Percentiles rank a stretch among this genome's conserved stretches.
These are phyloP conservation scores for Cryptococcus wingfieldii DNA, from an alignment of 1,284 basidiomycete genomes.

Conservation along the genomic window DNA sequence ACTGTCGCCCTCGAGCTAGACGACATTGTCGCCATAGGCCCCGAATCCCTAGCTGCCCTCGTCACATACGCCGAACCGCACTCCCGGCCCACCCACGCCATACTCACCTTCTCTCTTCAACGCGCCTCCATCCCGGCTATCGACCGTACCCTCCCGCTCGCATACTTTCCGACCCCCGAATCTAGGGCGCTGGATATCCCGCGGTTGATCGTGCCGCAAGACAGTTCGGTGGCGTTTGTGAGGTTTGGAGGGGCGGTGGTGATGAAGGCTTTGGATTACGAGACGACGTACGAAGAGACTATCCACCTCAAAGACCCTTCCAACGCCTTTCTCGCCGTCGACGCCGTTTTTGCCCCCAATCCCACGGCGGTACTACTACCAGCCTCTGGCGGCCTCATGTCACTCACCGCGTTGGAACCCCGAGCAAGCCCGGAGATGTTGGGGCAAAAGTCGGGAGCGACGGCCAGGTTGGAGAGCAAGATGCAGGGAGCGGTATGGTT, in stretches of 20 bases:
- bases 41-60: slow-evolving; percentile 33
- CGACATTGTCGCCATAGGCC: slow-evolving; percentile 24
- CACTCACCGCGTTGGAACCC: slow-evolving; percentile 31
- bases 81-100: slow-evolving; percentile 27
- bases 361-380: slow-evolving; percentile 38
- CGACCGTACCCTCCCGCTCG: neutral
- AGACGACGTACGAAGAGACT: slow-evolving; percentile 39
- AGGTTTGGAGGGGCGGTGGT: slow-evolving; percentile 47
- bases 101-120: slow-evolving; percentile 31
- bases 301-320: slow-evolving; percentile 38
- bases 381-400: slow-evolving; percentile 39
- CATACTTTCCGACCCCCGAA: neutral
- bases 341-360: slow-evolving; percentile 12
- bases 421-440: neutral
- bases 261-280: slow-evolving; percentile 34
- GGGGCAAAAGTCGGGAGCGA: slow-evolving; percentile 16
- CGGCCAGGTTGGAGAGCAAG: slow-evolving; percentile 50
- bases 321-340: slow-evolving; percentile 43
- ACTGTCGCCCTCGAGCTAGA: slow-evolving; percentile 33
- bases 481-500: slow-evolving; percentile 57
- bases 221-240: slow-evolving; percentile 43
- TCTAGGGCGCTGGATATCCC: slow-evolving; percentile 46
- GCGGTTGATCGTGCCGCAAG: slow-evolving; percentile 34
- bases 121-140: neutral
- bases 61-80: slow-evolving; percentile 33